A percentile compares a stretch with the other conserved stretches of the same genome.
Conservation (phyloP, 768 basidiomycete species). For the Suillus subaureus region DNA sequence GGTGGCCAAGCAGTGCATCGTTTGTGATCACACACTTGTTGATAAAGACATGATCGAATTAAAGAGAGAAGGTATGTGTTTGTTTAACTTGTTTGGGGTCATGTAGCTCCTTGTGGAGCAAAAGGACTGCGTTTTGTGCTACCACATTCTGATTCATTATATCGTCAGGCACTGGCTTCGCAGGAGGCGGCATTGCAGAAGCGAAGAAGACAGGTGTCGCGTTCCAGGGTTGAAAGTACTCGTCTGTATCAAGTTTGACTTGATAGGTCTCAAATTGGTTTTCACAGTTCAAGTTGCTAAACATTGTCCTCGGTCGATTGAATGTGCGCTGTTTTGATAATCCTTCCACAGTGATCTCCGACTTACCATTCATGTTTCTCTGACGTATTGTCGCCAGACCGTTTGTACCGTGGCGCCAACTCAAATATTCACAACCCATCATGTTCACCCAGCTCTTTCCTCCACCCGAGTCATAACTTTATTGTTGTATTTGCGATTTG, state of each 20-base stretch:
- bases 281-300: constrained; percentile 5
- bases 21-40: constrained; percentile 70
- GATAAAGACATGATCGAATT: constrained; percentile 81
- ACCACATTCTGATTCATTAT: constrained; percentile 9
- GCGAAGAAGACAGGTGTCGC: constrained; percentile 77
- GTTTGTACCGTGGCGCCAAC: background rate
- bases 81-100: background rate
- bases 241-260: background rate
- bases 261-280: background rate
- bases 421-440: background rate
- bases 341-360: background rate
- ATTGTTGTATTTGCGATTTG: constrained; percentile 19
- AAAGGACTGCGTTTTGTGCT: background rate
- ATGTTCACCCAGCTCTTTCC: background rate
- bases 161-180: constrained; percentile 82
- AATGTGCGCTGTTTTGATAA: constrained; percentile 1
- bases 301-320: constrained; percentile 1
- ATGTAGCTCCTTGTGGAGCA: background rate
- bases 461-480: background rate
- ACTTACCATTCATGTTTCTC: background rate
- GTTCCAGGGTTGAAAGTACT: constrained; percentile 70
- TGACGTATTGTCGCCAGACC: background rate
- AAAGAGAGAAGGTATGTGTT: constrained; percentile 77
- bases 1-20: constrained; percentile 79
- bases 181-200: constrained; percentile 94